Evolutionary conservation across 1,139 yeast species (phyloP).

Genomic region (Saccharomyces pastorianus): DNA sequence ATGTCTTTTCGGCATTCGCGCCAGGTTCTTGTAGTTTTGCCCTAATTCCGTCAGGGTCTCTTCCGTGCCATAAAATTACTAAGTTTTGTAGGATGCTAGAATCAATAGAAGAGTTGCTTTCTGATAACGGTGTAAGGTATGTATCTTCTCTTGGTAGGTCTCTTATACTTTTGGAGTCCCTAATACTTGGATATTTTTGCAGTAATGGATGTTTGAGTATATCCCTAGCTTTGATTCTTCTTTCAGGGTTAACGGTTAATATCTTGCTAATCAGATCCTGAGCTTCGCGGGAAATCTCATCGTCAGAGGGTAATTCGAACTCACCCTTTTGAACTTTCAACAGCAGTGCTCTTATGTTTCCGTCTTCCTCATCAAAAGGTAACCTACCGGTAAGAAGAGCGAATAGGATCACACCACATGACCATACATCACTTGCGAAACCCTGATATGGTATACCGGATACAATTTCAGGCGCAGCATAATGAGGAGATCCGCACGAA

Average conservation of each 20-base stretch:
- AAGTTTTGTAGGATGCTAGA: slow-evolving; percentile 57
- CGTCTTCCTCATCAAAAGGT: slow-evolving; percentile 86
- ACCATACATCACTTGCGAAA: slow-evolving; percentile 96
- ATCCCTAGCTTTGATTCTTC: slow-evolving; percentile 67
- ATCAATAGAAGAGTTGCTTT: slow-evolving; percentile 42
- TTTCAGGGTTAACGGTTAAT: slow-evolving; percentile 70
- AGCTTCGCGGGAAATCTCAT: slow-evolving; percentile 59
- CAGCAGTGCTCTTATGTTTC: slow-evolving; percentile 70
- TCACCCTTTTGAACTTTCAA: slow-evolving; percentile 87
- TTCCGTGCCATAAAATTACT: slow-evolving; percentile 68
- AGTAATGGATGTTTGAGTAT: slow-evolving; percentile 73
- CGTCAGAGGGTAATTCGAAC: slow-evolving; percentile 72
- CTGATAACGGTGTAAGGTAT: slow-evolving; percentile 44
- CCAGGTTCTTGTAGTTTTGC: slow-evolving; percentile 48
- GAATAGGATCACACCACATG: slow-evolving; percentile 91
- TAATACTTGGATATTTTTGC: slow-evolving; percentile 44
- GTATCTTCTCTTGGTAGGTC: slow-evolving; percentile 60
- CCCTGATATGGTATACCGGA: slow-evolving; percentile 94
- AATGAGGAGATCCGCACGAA: slow-evolving; percentile 96
- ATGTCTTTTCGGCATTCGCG: slow-evolving; percentile 64
- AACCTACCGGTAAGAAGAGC: slow-evolving; percentile 90
- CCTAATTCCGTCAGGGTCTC: slow-evolving; percentile 50
- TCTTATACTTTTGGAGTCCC: slow-evolving; percentile 37
- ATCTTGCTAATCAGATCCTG: slow-evolving; percentile 60
- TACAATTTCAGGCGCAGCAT: slow-evolving; percentile 96